Evolutionary conservation across 768 basidiomycete species (phyloP).

Genomic region (Calvatia gigantea): DNA sequence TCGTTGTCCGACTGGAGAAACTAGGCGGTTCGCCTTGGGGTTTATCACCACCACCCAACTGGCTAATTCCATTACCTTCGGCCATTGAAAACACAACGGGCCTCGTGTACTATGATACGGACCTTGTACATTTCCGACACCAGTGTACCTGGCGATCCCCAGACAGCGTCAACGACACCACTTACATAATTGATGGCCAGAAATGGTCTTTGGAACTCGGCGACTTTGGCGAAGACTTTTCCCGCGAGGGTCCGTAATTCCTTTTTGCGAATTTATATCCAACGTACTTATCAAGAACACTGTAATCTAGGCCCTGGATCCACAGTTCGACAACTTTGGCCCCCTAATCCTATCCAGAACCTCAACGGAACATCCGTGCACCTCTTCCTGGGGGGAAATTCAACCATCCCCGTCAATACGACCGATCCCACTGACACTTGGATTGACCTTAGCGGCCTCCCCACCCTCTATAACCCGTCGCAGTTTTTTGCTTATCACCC

Average conservation of each 20-base stretch:
- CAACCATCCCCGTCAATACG: neutral
- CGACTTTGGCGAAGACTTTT: neutral
- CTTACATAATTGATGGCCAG: neutral
- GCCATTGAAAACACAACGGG: neutral
- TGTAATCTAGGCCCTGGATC: neutral
- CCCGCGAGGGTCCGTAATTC: neutral
- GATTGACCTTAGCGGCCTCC: neutral
- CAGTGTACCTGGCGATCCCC: neutral
- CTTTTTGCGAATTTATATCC: neutral
- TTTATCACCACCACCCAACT: neutral
- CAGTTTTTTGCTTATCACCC: conserved; percentile 1
- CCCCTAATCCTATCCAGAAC: neutral
- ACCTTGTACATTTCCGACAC: neutral
- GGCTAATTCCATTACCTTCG: neutral
- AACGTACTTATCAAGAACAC: neutral
- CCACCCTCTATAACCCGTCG: neutral
- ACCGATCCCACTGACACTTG: neutral
- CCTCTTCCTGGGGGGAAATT: neutral
- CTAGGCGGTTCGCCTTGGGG: neutral
- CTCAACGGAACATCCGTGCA: conserved; percentile 1
- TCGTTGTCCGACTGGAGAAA: conserved; percentile 1
- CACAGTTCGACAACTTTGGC: neutral
- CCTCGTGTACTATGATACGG: neutral
- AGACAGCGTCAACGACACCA: neutral
- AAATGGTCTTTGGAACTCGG: neutral